Conservation (phyloP, 345 rosid species). For the Leavenworthia alabamica region DNA sequence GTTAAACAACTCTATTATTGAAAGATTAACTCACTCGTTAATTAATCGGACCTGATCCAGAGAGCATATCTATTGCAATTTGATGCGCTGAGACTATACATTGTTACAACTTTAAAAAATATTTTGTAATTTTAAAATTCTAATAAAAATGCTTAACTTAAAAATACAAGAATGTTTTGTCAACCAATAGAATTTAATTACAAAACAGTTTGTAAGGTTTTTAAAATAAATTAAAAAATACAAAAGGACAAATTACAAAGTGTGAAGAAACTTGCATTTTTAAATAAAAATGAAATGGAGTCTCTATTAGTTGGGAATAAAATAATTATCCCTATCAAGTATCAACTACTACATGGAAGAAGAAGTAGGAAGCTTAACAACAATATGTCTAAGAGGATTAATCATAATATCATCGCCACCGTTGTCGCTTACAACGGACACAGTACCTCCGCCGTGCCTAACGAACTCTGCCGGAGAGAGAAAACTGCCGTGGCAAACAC, state of each 20-base stretch:
- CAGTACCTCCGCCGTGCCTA: slow-evolving; percentile 41
- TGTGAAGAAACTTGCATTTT: no score
- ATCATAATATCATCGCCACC: slow-evolving; percentile 40
- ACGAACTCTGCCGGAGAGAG: slow-evolving; percentile 45
- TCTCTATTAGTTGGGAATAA: not conserved
- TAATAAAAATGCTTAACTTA: no score
- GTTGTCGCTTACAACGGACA: not conserved
- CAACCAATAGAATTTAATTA: no score
- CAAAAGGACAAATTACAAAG: no score
- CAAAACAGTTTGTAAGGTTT: no score
- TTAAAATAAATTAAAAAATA: no score
- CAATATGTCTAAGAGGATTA: slow-evolving; percentile 74
- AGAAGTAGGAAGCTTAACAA: slow-evolving; percentile 40
- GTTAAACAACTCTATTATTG: not conserved
- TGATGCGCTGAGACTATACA: no score
- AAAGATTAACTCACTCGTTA: not conserved
- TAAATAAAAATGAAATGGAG: no score
- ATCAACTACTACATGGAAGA: slow-evolving; percentile 20
- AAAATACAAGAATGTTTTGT: no score
- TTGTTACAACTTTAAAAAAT: no score
- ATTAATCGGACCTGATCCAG: not conserved
- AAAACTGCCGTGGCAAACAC: slow-evolving; percentile 50
- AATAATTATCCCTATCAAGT: not conserved
- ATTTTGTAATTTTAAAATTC: no score
- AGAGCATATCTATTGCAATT: no score